Percentiles rank a stretch among this genome's conserved stretches.
These are phyloP conservation scores for Metschnikowia sp. DNA, from an alignment of 805 yeast species.

Conservation along the genomic window DNA sequence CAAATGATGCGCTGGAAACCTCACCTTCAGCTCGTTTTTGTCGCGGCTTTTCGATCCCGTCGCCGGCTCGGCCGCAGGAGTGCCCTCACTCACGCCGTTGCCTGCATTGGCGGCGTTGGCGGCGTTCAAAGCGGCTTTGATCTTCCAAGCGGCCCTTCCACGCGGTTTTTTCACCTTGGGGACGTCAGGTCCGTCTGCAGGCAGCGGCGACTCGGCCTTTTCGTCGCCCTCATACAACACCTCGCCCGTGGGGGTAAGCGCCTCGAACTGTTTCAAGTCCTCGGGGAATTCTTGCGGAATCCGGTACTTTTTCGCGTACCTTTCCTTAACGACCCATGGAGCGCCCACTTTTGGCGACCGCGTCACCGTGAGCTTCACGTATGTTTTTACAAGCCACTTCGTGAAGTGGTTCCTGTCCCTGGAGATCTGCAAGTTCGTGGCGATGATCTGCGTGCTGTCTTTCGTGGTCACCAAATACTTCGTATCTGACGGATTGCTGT, in stretches of 20 bases:
- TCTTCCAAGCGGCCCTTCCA: conserved; percentile 14
- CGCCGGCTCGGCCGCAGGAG: neutral
- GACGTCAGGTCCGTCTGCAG: conserved; percentile 4
- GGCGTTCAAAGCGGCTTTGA: conserved; percentile 11
- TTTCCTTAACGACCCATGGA: conserved; percentile 89
- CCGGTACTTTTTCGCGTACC: conserved; percentile 66
- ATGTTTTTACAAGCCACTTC: conserved; percentile 85
- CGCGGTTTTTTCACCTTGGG: conserved; percentile 11
- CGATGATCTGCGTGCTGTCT: conserved; percentile 57
- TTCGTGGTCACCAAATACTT: conserved; percentile 69
- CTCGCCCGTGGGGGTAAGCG: conserved; percentile 17
- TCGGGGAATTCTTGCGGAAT: conserved; percentile 61
- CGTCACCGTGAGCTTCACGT: conserved; percentile 72
- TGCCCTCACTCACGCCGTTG: conserved; percentile 1
- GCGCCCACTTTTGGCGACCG: conserved; percentile 85
- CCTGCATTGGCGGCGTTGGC: conserved; percentile 5
- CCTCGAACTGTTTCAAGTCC: conserved; percentile 41
- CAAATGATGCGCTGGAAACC: conserved; percentile 18
- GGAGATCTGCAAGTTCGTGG: conserved; percentile 68
- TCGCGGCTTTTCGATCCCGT: conserved; percentile 2
- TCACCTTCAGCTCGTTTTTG: conserved; percentile 12
- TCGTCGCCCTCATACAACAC: conserved; percentile 18
- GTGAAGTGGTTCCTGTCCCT: conserved; percentile 87
- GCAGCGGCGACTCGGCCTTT: conserved; percentile 6
- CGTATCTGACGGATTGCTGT: conserved; percentile 47